A percentile compares a stretch with the other conserved stretches of the same genome.
phyloP scores from a whole-genome alignment of 495 filamentous ascomycete genomes.

The Aspergillus nanangensis region DNA sequence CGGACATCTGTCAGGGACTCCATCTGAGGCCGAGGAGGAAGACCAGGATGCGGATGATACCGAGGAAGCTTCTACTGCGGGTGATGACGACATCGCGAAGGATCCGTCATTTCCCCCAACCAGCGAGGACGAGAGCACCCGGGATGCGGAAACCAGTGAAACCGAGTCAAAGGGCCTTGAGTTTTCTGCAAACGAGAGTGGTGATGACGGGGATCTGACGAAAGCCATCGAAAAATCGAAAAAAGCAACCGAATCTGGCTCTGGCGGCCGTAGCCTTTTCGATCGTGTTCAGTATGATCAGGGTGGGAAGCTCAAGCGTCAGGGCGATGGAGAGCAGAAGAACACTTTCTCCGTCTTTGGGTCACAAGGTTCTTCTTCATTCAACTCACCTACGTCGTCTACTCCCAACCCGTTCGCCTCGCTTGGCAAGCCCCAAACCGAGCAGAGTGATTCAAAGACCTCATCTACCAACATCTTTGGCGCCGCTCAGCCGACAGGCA shows the following conservation, averaged over 20 bases:
- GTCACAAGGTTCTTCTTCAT: constrained; percentile 20
- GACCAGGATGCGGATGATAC: constrained; percentile 44
- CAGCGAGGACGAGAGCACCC: constrained; percentile 22
- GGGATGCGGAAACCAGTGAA: constrained; percentile 22
- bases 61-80: constrained; percentile 24
- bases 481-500: constrained; percentile 4
- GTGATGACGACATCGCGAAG: constrained; percentile 11
- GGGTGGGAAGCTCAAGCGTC: constrained; percentile 46
- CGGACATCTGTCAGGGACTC: constrained; percentile 54
- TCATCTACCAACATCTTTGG: constrained; percentile 25
- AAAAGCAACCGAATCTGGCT: constrained; percentile 21
- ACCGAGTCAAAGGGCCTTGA: constrained; percentile 13
- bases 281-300: constrained; percentile 48
- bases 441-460: constrained; percentile 14
- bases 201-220: constrained; percentile 21
- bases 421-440: constrained; percentile 9
- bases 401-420: constrained; percentile 24
- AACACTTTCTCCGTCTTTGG: constrained; percentile 11
- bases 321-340: constrained; percentile 22
- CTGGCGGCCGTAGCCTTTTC: constrained; percentile 51
- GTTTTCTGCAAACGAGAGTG: constrained; percentile 18
- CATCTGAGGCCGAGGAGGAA: constrained; percentile 39
- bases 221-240: constrained; percentile 19
- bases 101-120: constrained; percentile 10
- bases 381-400: constrained; percentile 16